A percentile compares a stretch with the other conserved stretches of the same genome.
phyloP scores from a whole-genome alignment of 352 stramenopile genomes.

The Phytopythium montanum region DNA sequence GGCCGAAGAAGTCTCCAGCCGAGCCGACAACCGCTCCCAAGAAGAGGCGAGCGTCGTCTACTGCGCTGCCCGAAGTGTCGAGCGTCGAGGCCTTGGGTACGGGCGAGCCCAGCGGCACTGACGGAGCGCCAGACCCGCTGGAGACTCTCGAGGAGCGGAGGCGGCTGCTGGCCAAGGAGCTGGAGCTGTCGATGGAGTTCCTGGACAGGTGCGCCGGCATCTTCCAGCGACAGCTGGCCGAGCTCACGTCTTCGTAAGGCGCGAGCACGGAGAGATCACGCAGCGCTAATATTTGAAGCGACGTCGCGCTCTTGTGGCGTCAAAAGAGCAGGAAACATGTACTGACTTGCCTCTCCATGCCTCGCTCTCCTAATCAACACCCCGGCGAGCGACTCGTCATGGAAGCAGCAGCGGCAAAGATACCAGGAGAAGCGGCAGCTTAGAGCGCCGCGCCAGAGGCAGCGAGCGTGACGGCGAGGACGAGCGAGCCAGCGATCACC shows the following conservation, averaged over 20 bases:
- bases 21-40: background rate
- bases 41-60: background rate
- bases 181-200: slow-evolving; percentile 3
- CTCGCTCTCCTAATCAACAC: background rate
- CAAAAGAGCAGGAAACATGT: background rate
- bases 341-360: background rate
- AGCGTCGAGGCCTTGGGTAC: background rate
- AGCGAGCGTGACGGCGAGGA: slow-evolving; percentile 2
- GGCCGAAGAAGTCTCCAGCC: background rate
- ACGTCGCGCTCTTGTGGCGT: background rate
- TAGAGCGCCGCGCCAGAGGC: background rate
- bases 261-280: background rate
- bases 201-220: slow-evolving; percentile 4
- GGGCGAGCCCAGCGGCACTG: background rate
- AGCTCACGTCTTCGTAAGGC: background rate
- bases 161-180: background rate
- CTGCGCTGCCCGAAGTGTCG: slow-evolving; percentile 1
- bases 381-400: background rate
- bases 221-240: slow-evolving; percentile 4
- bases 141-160: background rate
- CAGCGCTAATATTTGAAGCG: slow-evolving; percentile 1
- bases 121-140: background rate
- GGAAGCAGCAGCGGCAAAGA: too few species aligned
- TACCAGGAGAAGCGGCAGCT: background rate
- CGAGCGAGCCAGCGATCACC: background rate